phyloP scores from a whole-genome alignment of 257 asterid species.

The Nyctanthes arbortristis region DNA sequence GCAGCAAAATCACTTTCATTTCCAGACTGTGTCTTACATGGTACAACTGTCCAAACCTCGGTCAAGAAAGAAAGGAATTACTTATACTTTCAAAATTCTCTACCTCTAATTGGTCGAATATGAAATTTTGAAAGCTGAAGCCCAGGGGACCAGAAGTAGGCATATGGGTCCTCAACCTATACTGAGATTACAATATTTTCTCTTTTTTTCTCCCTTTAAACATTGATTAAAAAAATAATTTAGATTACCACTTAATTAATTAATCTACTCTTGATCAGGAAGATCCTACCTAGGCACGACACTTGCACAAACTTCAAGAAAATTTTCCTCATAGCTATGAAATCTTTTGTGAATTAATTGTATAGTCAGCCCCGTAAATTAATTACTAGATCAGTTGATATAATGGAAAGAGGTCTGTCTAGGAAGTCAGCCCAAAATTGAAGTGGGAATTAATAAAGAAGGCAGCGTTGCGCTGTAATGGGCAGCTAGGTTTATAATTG shows the following conservation, averaged over 20 bases:
- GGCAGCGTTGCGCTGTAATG: too few species aligned
- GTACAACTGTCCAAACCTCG: background rate
- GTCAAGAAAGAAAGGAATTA: background rate
- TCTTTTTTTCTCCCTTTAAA: background rate
- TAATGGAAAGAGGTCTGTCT: background rate
- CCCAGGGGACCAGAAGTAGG: background rate
- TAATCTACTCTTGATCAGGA: background rate
- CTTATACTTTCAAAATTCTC: background rate
- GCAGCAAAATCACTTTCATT: background rate
- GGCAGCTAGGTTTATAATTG: background rate
- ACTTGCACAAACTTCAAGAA: background rate
- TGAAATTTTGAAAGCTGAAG: background rate
- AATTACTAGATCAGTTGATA: slow-evolving; percentile 10
- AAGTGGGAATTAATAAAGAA: too few species aligned
- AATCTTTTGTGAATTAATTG: too few species aligned
- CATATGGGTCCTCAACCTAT: background rate
- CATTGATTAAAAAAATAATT: background rate
- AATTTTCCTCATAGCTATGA: background rate
- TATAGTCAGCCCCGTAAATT: too few species aligned
- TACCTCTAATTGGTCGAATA: background rate
- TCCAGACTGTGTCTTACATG: background rate
- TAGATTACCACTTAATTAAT: too few species aligned
- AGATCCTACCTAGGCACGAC: background rate
- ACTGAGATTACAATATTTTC: background rate
- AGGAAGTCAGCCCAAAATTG: too few species aligned